Evolutionary conservation across 2,329 filamentous ascomycete species (phyloP), one percentile per base, ranked within the genome.

Genomic region (Capronia americana): DNA sequence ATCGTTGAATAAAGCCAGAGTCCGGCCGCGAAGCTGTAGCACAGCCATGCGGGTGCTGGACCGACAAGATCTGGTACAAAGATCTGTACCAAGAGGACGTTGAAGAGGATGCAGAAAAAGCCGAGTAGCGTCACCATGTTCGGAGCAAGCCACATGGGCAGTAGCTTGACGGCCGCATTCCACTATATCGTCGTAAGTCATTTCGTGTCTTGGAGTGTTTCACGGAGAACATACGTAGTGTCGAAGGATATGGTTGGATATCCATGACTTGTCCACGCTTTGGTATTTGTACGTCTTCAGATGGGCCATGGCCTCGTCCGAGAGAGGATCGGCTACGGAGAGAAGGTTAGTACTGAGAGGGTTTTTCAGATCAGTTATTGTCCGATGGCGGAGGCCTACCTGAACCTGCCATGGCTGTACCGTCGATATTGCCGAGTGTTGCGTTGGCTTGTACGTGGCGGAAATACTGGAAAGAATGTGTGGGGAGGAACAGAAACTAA

Each of bases 1-100:
- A 99, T 93, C 14, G 95, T 99, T 73, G 95, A 96, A 80, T 98
- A 96, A 92, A 96, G 95, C 90, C 96, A 99, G 66, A 99, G 86
- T 48, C 95, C 95, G 71, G 96, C 87, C 1, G 93, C 94, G 78
- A 98, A 98, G 80, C 92, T 97, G 77, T 92, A 96, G 82, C 97
- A 98, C 23, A 98, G 79, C 94, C 95, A 98, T 74, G 90, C 86
- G 8, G 93, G 93, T 23, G 89, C 92, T 72, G 93, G 93, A 77
- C 95, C 94, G 55, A 94, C 86, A 55, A 98, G 84, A 80, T 97
- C 93, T 68, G 95, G 95, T 81, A 98, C 90, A 76, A 88, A 91
- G 57, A 96, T 82, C 67, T 91, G 88, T 64, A 97, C 80, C 62
- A 89, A 81, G 24, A 82, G 86, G 67, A 99, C 87, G 77, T 99